Base-by-base conservation (phyloP, 164 flowering plant genomes). In the Vitis amurensis region DNA sequence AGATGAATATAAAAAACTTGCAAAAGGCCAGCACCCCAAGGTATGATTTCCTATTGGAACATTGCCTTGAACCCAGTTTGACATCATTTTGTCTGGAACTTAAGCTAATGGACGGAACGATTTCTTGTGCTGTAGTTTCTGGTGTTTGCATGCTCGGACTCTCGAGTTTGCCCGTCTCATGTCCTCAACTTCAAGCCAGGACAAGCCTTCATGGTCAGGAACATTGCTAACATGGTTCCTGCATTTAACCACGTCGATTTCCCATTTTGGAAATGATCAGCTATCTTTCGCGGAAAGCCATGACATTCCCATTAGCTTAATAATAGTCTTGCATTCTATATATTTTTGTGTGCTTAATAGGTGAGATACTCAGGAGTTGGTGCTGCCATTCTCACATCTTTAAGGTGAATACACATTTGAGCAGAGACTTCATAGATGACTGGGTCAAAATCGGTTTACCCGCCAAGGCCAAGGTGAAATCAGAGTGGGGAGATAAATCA, bases 91-190 rank as follows among this genome's bases (percentile, higher is more conserved):
- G 27, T 23, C 27, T 23, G 27, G 27, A 23, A 23, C 27, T 23
- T 23, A 23, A 23, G 27, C 27, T 1, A 23, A 23, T 23, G 27
- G 76, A 23, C 1, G 27, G 27, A 23, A 23, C 27, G 27, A 23
- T 23, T 23, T 23, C 27, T 23, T 23, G 27, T 23, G 27, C 27
- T 23, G 27, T 80, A 86, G 90, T 84, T 81, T 70, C 1, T 86
- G 79, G 86, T 86, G 30, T 84, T 86, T 71, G 85, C 90, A 4
- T 84, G 88, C 76, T 82, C 85, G 1, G 90, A 86, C 44, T 84
- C 89, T 15, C 76, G 87, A 49, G 89, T 86, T 9, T 78, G 86
- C 72, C 87, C 87, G 23, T 84, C 87, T 1, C 82, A 82, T 50
- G 53, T 86, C 49, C 71, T 86, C 68, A 60, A 82, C 62, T 86